Evolutionary conservation across 306 rosid genomes (phyloP), one percentile per base, ranked within the genome.

Genomic region (Ochetophila trinervis): DNA sequence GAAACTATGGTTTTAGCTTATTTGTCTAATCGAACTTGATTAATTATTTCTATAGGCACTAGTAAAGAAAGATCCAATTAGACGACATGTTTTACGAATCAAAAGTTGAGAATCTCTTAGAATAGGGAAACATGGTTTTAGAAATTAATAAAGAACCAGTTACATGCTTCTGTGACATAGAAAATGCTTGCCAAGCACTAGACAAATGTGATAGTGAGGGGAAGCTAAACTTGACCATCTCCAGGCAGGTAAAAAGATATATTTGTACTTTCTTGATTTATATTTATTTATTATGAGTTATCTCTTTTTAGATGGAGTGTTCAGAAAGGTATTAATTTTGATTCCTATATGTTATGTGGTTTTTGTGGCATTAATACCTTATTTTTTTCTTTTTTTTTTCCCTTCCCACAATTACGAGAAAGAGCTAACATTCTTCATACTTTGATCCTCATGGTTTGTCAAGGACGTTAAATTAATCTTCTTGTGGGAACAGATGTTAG

Each of bases 91-190:
- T 76, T 81, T 93, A 60, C 91, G 98, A 58, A 79, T 93, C 97
- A 36, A 78, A 81, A 77, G 97, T 97, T 23, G 95, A 89, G 70
- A 89, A 83, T 66, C 81, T 81, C 68, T 82, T 93, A 72, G 98
- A 93, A 65, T 97, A 93, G 83, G 98, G 95, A 69, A 97, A 93
- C 74, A 93, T 93, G 98, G 85, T 93, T 50, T 81, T 93, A 78
- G 96, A 95, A 51, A 87, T 93, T 73, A 81, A 93, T 79, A 93
- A 89, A 80, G 94, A 84, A 76, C 97, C 98, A 54, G 91, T 93
- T 69, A 93, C 98, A 66, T 86, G 97, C 76, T 89, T 89, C 78
- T 75, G 40, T 59, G 98, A 89, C 77, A 79, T 93, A 57, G 98
- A 93, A 84, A 78, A 78, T 82, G 88, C 87, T 47, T 93, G 95